A percentile compares a stretch with the other conserved stretches of the same genome.
These are phyloP conservation scores for Limnanthes douglasii DNA, from an alignment of 345 rosid species.

Conservation along the genomic window DNA sequence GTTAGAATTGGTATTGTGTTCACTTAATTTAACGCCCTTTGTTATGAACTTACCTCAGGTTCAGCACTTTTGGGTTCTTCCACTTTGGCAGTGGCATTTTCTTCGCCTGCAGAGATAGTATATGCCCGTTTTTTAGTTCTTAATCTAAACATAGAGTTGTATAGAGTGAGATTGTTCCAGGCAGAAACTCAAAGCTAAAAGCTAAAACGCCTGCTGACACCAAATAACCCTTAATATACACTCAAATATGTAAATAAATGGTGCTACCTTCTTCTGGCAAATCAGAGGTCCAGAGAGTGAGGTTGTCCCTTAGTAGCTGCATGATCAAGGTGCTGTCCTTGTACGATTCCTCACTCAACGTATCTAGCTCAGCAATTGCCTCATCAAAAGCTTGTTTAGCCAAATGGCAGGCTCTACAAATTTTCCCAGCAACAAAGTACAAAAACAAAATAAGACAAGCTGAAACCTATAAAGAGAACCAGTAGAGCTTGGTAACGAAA, in stretches of 20 bases:
- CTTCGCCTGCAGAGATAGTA: slow-evolving; percentile 61
- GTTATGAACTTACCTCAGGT: slow-evolving; percentile 27
- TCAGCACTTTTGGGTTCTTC: slow-evolving; percentile 72
- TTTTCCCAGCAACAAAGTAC: slow-evolving; percentile 1
- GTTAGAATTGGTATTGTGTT: no score
- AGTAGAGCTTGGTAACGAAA: neutral
- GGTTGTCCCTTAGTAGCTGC: slow-evolving; percentile 98
- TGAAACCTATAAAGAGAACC: neutral
- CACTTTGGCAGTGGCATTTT: slow-evolving; percentile 38
- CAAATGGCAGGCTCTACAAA: slow-evolving; percentile 86
- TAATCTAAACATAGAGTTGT: no score
- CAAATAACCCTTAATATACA: no score
- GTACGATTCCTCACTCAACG: slow-evolving; percentile 90
- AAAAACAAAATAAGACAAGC: slow-evolving; percentile 1
- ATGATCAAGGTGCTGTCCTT: slow-evolving; percentile 96
- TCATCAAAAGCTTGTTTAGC: slow-evolving; percentile 98
- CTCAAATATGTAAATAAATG: no score
- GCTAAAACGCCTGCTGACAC: no score
- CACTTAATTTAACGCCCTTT: neutral
- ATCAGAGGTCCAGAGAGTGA: slow-evolving; percentile 98
- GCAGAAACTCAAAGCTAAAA: no score
- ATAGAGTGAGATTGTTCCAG: no score
- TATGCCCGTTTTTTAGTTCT: no score
- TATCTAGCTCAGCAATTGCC: slow-evolving; percentile 96
- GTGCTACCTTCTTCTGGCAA: slow-evolving; percentile 91